These are phyloP conservation scores for Solanum neorickii DNA, from an alignment of 257 asterid species.

Conservation along the genomic window DNA sequence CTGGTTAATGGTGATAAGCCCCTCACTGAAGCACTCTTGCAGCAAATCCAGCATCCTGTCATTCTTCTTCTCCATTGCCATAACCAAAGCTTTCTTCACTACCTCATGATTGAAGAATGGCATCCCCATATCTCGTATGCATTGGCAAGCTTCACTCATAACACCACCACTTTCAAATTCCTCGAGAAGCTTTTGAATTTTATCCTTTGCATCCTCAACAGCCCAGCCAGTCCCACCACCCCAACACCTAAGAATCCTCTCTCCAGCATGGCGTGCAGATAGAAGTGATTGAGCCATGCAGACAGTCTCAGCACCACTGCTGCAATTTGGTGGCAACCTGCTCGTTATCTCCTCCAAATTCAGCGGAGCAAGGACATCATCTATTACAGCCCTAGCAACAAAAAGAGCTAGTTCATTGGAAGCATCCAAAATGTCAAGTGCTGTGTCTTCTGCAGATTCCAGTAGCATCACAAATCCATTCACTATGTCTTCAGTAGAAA, in stretches of 20 bases:
- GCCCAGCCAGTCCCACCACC: constrained; percentile 99
- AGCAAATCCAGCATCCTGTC: constrained; percentile 77
- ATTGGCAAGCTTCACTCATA: constrained; percentile 79
- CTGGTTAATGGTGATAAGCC: constrained; percentile 86
- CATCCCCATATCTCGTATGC: constrained; percentile 87
- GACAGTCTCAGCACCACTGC: constrained; percentile 61
- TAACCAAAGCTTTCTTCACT: constrained; percentile 93
- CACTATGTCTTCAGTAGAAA: constrained; percentile 80
- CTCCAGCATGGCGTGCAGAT: constrained; percentile 99
- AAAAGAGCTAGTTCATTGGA: constrained; percentile 85
- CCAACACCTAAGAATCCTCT: constrained; percentile 98
- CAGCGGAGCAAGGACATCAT: constrained; percentile 84
- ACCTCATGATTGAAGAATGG: constrained; percentile 95
- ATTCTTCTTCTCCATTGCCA: constrained; percentile 99
- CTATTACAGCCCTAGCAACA: constrained; percentile 83
- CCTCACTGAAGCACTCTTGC: constrained; percentile 72
- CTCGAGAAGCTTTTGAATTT: constrained; percentile 87
- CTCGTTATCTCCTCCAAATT: constrained; percentile 67
- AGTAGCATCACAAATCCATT: constrained; percentile 73
- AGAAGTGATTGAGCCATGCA: constrained; percentile 61
- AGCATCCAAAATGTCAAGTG: constrained; percentile 86
- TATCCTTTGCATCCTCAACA: constrained; percentile 97
- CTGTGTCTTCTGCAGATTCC: constrained; percentile 93
- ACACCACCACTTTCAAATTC: constrained; percentile 95
- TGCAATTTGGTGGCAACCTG: constrained; percentile 52